Evolutionary conservation across 169 alveolate genomes (phyloP).

Genomic region (Cryptosporidium xiaoi): DNA sequence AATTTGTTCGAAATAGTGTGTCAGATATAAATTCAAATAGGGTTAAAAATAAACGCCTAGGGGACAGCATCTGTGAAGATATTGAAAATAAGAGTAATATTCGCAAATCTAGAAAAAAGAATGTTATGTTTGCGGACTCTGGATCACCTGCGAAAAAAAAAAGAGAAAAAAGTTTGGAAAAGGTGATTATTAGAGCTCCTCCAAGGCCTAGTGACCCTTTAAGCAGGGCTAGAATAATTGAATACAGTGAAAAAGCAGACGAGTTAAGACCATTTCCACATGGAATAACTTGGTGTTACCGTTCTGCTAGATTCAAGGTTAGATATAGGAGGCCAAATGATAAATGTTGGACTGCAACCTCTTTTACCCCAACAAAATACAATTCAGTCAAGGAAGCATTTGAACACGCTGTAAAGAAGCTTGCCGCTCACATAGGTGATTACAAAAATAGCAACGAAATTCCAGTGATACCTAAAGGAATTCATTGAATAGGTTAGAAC

Average conservation of each 20-base stretch:
- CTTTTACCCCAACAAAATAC: constrained; percentile 59
- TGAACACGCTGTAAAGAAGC: constrained; percentile 39
- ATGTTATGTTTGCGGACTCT: background rate
- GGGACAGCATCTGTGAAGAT: too few species aligned
- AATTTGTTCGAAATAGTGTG: too few species aligned
- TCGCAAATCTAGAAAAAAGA: background rate
- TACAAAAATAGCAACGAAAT: constrained; percentile 60
- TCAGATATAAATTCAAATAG: too few species aligned
- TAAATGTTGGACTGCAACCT: constrained; percentile 73
- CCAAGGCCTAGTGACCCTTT: constrained; percentile 64
- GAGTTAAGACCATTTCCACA: constrained; percentile 71
- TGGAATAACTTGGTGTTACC: constrained; percentile 73
- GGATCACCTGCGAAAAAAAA: background rate
- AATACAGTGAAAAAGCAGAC: constrained; percentile 62
- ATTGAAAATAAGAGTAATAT: too few species aligned
- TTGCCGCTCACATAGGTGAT: constrained; percentile 56
- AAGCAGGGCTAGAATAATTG: constrained; percentile 73
- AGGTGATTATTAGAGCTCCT: constrained; percentile 43
- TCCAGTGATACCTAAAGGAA: constrained; percentile 37
- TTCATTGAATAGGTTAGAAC: background rate
- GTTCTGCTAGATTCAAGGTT: constrained; percentile 74
- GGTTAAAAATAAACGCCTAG: too few species aligned
- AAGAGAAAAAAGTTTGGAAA: background rate
- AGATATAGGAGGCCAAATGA: constrained; percentile 63
- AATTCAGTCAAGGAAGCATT: constrained; percentile 61